Percentiles rank a stretch among this genome's conserved stretches.
phyloP scores from a whole-genome alignment of 1,284 basidiomycete genomes.

The Leccinum fallax region DNA sequence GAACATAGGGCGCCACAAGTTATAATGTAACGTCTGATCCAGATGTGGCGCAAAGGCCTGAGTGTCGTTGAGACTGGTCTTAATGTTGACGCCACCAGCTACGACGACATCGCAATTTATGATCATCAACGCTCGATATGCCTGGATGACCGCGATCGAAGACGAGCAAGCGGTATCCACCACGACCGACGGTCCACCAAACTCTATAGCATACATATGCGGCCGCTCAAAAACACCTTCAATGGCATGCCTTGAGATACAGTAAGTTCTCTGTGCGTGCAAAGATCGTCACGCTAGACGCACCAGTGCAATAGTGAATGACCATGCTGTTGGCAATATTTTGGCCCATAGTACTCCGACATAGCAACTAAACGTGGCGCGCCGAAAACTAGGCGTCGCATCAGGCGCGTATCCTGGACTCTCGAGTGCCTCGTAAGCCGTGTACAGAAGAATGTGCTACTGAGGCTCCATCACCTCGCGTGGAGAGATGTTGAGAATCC shows the following conservation, averaged over 20 bases:
- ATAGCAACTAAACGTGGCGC: constrained; percentile 56
- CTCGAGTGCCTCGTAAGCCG: constrained; percentile 68
- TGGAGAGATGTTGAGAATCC: constrained; percentile 65
- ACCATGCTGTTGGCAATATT: constrained; percentile 57
- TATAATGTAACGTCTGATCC: too few relatives aligned
- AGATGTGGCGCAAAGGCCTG: too few relatives aligned
- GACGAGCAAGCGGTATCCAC: constrained; percentile 63
- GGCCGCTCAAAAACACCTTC: constrained; percentile 67
- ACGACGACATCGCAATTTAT: constrained; percentile 70
- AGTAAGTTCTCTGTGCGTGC: constrained; percentile 6
- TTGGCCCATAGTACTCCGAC: constrained; percentile 68
- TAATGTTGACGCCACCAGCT: constrained; percentile 73
- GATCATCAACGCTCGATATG: constrained; percentile 60
- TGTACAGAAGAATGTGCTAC: constrained; percentile 65
- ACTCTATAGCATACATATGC: constrained; percentile 65
- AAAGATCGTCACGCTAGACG: constrained; percentile 17
- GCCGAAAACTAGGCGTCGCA: too few relatives aligned
- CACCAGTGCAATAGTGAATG: constrained; percentile 72
- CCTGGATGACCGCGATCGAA: constrained; percentile 65
- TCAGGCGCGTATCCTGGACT: constrained; percentile 59
- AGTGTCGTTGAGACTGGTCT: constrained; percentile 55
- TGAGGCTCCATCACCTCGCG: constrained; percentile 73
- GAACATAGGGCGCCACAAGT: constrained; percentile 52
- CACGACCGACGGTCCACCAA: constrained; percentile 69
- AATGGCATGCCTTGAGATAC: constrained; percentile 57